Percentiles rank a stretch among this genome's conserved stretches.
Conservation (phyloP, 495 filamentous ascomycete species). For the Talaromyces nanjingensis region DNA sequence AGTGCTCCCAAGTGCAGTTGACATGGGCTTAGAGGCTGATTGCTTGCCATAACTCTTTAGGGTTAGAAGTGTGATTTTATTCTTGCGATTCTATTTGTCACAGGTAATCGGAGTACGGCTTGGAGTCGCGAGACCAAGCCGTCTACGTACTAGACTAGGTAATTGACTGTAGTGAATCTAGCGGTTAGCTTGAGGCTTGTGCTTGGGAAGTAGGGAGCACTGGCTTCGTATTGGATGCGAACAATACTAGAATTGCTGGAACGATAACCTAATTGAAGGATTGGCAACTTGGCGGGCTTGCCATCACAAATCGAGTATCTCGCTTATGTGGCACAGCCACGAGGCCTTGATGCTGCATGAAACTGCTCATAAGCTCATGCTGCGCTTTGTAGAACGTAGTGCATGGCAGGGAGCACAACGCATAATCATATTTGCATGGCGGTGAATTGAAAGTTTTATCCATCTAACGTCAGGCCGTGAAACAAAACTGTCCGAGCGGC, state of each 20-base stretch:
- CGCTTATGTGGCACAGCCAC: not conserved
- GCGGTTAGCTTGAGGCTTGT: not conserved
- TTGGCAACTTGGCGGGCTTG: not conserved
- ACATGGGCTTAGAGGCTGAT: not conserved
- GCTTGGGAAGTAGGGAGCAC: not conserved
- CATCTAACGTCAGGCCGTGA: not conserved
- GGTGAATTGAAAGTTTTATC: not conserved
- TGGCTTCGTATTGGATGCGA: not conserved
- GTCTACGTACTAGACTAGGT: not conserved
- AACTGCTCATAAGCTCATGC: not conserved
- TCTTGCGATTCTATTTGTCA: not conserved
- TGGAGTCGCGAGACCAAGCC: not conserved
- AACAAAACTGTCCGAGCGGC: not conserved
- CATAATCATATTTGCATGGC: not conserved
- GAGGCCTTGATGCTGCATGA: not conserved
- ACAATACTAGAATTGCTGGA: not conserved
- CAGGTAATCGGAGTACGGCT: not conserved
- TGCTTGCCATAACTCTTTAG: not conserved
- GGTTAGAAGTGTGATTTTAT: not conserved
- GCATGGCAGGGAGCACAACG: not conserved
- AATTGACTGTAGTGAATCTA: not conserved
- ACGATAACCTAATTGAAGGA: conserved; percentile 1
- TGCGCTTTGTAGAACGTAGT: not conserved
- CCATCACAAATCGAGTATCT: not conserved
- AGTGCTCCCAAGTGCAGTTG: not conserved